phyloP scores from a whole-genome alignment of 2,329 filamentous ascomycete genomes.

The Davidsoniella australis region DNA sequence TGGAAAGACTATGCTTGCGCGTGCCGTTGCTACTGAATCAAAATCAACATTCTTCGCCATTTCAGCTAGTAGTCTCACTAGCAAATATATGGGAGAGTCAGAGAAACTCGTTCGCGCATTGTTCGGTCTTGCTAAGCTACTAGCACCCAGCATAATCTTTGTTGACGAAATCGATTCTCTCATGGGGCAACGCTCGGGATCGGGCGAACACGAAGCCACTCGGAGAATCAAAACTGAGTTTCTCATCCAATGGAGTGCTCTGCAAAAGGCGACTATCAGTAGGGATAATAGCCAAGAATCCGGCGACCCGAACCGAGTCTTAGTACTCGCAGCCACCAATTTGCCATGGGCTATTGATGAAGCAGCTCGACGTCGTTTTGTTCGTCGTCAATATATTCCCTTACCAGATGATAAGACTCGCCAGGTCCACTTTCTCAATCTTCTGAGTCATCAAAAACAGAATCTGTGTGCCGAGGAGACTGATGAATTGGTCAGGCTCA shows the following conservation, averaged over 20 bases:
- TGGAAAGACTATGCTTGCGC: constrained; percentile 93
- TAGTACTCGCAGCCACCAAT: constrained; percentile 91
- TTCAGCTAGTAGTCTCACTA: constrained; percentile 82
- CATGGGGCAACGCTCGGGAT: constrained; percentile 65
- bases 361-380: constrained; percentile 77
- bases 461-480: constrained; percentile 57
- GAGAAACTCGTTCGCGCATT: constrained; percentile 91
- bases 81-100: constrained; percentile 89
- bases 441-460: constrained; percentile 80
- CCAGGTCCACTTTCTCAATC: constrained; percentile 56
- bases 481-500: constrained; percentile 54
- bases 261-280: constrained; percentile 81
- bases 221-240: constrained; percentile 95
- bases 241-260: constrained; percentile 88
- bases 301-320: constrained; percentile 71
- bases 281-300: constrained; percentile 31
- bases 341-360: constrained; percentile 96
- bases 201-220: constrained; percentile 82
- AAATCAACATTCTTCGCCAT: constrained; percentile 95
- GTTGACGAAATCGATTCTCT: constrained; percentile 96
- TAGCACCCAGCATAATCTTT: constrained; percentile 93
- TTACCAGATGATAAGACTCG: constrained; percentile 74
- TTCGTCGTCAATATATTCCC: constrained; percentile 88
- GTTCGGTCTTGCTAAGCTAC: constrained; percentile 71
- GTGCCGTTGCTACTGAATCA: constrained; percentile 87